Conservation (phyloP, 2,329 filamentous ascomycete genomes). For the Grosmannia clavigera region DNA sequence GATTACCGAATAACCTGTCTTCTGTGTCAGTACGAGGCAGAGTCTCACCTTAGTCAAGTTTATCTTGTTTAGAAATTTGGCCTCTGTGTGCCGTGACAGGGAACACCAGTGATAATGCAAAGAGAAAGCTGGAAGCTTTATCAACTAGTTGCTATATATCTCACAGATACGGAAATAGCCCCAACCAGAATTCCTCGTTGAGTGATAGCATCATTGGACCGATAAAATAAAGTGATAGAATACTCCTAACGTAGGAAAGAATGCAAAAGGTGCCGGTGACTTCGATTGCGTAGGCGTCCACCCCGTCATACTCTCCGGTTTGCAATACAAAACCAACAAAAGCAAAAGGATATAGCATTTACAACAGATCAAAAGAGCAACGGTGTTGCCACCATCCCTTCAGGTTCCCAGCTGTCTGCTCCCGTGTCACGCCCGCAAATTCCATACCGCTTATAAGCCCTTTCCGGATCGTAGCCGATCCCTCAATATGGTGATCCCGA, state of each 20-base stretch:
- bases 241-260: background rate
- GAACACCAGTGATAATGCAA: background rate
- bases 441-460: background rate
- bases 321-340: background rate
- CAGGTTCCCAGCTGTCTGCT: background rate
- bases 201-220: background rate
- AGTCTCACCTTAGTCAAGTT: background rate
- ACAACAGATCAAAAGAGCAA: background rate
- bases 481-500: background rate
- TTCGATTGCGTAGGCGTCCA: background rate
- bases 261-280: background rate
- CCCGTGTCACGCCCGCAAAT: background rate
- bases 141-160: background rate
- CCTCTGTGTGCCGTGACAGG: no score
- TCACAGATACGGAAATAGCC: background rate
- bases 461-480: background rate
- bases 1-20: background rate
- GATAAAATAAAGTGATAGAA: background rate
- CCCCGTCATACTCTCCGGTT: background rate
- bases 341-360: slow-evolving; percentile 1
- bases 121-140: background rate
- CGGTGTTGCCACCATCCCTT: background rate
- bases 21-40: background rate
- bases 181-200: background rate
- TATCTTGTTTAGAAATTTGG: no score